Base-by-base conservation (phyloP, 2,329 filamentous ascomycete genomes). In the Exophiala viscosa region DNA sequence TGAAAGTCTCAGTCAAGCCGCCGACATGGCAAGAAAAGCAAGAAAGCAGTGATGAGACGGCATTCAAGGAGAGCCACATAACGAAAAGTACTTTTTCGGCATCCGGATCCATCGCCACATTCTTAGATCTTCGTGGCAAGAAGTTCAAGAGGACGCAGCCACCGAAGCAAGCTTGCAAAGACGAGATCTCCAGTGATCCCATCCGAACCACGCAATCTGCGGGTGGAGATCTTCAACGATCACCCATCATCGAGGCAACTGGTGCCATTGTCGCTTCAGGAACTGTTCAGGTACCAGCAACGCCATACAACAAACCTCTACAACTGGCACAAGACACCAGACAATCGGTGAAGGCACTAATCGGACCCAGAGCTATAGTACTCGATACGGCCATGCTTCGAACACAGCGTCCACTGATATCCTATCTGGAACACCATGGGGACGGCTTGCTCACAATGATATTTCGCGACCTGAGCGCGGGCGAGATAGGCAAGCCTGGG, bases 391-490 rank as follows among this genome's bases (percentile, higher is more conserved):
- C 36, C 2, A 50, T 50, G 20, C 48, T 62, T 28, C 40, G 47
- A 18, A 51, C 14, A 15, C 39, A 58, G 42, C 38, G 48, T 18
- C 18, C 36, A 3, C 39, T 61, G 10, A 20, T 57, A 10, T 34
- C 34, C 20, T 54, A 50, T 39, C 48, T 62, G 9, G 57, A 61
- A 35, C 45, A 17, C 17, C 32, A 52, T 23, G 52, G 33, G 3
- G 32, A 33, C 11, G 39, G 45, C 3, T 35, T 36, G 17, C 51
- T 62, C 15, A 52, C 40, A 13, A 48, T 65, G 8, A 43, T 64
- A 32, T 66, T 65, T 45, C 63, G 64, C 15, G 61, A 67, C 34
- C 41, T 57, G 33, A 48, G n/a, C 20, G 18, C 13, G 28, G 15
- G 31, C 20, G 38, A 34, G 55, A 8, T 5, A 31, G 23, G 40